Percentiles rank a stretch among this genome's conserved stretches.
These are phyloP conservation scores for Sextonia rubra DNA, from an alignment of 164 flowering plant genomes.

Conservation along the genomic window DNA sequence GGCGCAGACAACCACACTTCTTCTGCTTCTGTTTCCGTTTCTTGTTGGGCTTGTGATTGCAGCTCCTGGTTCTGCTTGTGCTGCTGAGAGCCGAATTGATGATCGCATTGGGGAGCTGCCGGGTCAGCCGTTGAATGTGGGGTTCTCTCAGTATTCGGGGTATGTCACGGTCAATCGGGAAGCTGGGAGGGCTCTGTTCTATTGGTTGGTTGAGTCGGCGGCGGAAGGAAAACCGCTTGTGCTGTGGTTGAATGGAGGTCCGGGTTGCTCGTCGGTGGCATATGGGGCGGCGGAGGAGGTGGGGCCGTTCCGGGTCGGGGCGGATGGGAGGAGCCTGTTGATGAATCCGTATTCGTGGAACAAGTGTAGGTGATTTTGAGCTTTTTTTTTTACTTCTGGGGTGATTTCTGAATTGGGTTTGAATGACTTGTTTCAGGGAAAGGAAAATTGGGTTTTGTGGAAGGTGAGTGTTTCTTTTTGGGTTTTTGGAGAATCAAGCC, in stretches of 20 bases:
- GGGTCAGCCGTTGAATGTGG: slow-evolving; percentile 72
- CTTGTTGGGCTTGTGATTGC: no score
- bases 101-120: slow-evolving; percentile 71
- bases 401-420: not conserved
- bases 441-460: no score
- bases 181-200: slow-evolving; percentile 88
- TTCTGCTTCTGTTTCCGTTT: no score
- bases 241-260: slow-evolving; percentile 97
- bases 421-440: not conserved
- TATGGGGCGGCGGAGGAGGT: slow-evolving; percentile 92
- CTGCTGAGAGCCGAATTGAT: slow-evolving; percentile 4
- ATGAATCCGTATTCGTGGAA: slow-evolving; percentile 85
- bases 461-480: not conserved
- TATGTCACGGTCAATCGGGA: slow-evolving; percentile 71
- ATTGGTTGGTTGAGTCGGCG: slow-evolving; percentile 87
- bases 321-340: slow-evolving; percentile 76
- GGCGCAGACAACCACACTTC: no score
- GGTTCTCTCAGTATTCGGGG: slow-evolving; percentile 79
- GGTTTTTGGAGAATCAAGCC: not conserved
- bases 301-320: slow-evolving; percentile 72
- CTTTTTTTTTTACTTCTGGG: not conserved
- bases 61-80: not conserved
- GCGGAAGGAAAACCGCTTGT: slow-evolving; percentile 65
- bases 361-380: slow-evolving; percentile 38
- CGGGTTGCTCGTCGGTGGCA: slow-evolving; percentile 94